A percentile compares a stretch with the other conserved stretches of the same genome.
These are phyloP conservation scores for Aspergillus proliferans DNA, from an alignment of 2,329 filamentous ascomycete genomes.

Conservation along the genomic window DNA sequence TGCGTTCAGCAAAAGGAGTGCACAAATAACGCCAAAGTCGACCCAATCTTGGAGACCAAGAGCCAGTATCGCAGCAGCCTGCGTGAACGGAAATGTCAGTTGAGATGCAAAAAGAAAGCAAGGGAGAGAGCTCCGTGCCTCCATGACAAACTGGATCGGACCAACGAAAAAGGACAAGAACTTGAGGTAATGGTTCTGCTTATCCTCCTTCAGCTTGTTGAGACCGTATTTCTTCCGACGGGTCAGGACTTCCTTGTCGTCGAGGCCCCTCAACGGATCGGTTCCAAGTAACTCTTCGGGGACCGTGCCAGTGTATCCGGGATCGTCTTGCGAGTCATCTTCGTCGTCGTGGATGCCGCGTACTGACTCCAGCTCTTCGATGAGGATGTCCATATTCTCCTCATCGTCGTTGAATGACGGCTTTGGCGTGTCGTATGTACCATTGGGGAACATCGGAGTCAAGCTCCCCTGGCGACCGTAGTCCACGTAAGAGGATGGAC, in stretches of 20 bases:
- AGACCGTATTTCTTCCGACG: conserved; percentile 68
- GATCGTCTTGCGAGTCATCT: conserved; percentile 50
- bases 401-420: conserved; percentile 25
- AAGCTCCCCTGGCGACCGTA: background rate
- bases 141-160: conserved; percentile 91
- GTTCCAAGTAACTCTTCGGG: conserved; percentile 74
- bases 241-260: conserved; percentile 59
- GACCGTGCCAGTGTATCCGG: conserved; percentile 52
- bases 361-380: conserved; percentile 78
- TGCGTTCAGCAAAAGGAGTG: conserved; percentile 75
- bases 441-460: background rate
- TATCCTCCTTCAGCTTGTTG: conserved; percentile 89
- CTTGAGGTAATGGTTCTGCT: conserved; percentile 77
- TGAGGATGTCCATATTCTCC: conserved; percentile 78
- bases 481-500: background rate
- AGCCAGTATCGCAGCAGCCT: conserved; percentile 71
- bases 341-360: conserved; percentile 64
- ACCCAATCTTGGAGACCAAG: conserved; percentile 84
- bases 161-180: conserved; percentile 78
- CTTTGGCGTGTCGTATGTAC: background rate
- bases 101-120: background rate
- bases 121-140: conserved; percentile 50
- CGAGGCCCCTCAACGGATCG: conserved; percentile 66
- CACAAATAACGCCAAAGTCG: conserved; percentile 88
- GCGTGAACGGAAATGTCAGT: conserved; percentile 4